Evolutionary conservation across 768 basidiomycete genomes (phyloP).

Genomic region (Boletus vermiculosoides): DNA sequence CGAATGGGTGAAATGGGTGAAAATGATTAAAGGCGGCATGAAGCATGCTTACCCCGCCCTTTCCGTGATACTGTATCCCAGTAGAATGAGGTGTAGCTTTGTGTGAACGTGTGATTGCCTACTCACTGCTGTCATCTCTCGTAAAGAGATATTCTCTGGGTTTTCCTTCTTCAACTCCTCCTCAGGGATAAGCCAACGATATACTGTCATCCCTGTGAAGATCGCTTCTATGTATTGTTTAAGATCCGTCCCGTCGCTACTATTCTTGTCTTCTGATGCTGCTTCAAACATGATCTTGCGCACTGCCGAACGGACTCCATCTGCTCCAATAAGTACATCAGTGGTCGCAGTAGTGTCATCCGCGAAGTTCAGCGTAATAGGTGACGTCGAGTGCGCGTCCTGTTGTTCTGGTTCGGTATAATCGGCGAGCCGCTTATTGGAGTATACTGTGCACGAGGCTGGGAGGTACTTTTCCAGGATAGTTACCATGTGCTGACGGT

Average conservation of each 20-base stretch:
- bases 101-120: neutral
- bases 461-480: conserved; percentile 21
- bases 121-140: conserved; percentile 22
- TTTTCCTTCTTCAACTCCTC: conserved; percentile 28
- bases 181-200: conserved; percentile 38
- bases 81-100: conserved; percentile 7
- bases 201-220: conserved; percentile 43
- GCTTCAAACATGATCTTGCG: conserved; percentile 24
- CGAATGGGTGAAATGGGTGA: too few species aligned
- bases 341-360: conserved; percentile 26
- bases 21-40: too few species aligned
- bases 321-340: conserved; percentile 46
- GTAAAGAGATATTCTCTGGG: conserved; percentile 24
- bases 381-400: conserved; percentile 27
- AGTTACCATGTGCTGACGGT: conserved; percentile 24
- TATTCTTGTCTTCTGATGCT: neutral
- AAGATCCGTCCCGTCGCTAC: neutral
- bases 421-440: conserved; percentile 19
- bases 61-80: conserved; percentile 13
- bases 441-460: conserved; percentile 18
- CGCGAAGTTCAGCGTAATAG: conserved; percentile 11
- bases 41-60: conserved; percentile 2
- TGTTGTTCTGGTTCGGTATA: conserved; percentile 9
- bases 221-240: conserved; percentile 27
- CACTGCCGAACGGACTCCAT: conserved; percentile 38